phyloP scores from a whole-genome alignment of 148 eudicot species.

The Oxyria digyna region DNA sequence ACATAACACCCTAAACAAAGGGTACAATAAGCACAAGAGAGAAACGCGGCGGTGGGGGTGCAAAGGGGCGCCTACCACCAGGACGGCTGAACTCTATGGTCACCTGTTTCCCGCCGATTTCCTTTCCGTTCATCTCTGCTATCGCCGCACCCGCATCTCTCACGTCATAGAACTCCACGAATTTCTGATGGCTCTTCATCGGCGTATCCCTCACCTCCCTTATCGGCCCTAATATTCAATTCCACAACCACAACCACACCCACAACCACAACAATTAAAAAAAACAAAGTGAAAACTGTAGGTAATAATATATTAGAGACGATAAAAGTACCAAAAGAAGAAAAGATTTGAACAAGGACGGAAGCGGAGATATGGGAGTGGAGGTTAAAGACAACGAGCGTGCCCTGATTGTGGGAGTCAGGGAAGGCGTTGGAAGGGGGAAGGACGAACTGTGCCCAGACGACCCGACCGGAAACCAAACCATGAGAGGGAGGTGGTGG shows the following conservation, averaged over 20 bases:
- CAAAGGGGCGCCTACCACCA: constrained; percentile 26
- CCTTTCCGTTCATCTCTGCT: constrained; percentile 48
- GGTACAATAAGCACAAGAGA: not conserved
- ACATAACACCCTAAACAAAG: too few species aligned
- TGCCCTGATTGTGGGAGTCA: constrained; percentile 71
- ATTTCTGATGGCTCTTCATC: constrained; percentile 45
- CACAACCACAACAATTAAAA: too few species aligned
- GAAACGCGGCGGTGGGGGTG: not conserved
- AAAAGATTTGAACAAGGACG: constrained; percentile 34
- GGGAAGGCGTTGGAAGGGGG: constrained; percentile 40
- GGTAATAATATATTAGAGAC: too few species aligned
- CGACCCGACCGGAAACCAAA: constrained; percentile 36
- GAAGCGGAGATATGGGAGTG: constrained; percentile 25
- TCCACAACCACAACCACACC: too few species aligned
- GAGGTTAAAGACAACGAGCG: constrained; percentile 59
- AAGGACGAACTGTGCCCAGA: constrained; percentile 77
- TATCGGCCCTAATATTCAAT: constrained; percentile 46
- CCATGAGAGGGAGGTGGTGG: constrained; percentile 44
- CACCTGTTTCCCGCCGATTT: constrained; percentile 35
- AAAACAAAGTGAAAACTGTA: too few species aligned
- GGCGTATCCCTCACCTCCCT: constrained; percentile 85
- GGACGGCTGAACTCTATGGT: constrained; percentile 67
- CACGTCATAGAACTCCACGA: constrained; percentile 73
- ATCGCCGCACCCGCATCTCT: constrained; percentile 63
- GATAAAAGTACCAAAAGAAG: constrained; percentile 39